Percentiles rank a stretch among this genome's conserved stretches.
phyloP scores from a whole-genome alignment of 192 early-diverging fungal species.

The Backusella parvicylindrica region DNA sequence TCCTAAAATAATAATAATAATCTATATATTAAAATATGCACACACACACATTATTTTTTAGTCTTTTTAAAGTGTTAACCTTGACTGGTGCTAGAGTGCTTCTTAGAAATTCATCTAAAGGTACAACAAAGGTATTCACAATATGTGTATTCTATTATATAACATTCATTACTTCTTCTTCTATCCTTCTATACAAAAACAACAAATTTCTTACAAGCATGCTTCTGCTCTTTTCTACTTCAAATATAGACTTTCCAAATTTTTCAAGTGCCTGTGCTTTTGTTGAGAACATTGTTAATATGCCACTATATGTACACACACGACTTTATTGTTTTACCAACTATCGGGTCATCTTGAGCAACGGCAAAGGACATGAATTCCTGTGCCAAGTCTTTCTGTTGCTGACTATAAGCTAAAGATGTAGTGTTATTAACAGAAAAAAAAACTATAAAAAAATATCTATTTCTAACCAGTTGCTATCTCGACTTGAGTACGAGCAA shows the following conservation, averaged over 20 bases:
- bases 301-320: background rate
- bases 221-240: conserved; percentile 49
- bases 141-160: conserved; percentile 57
- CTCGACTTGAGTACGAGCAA: conserved; percentile 50
- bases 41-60: background rate
- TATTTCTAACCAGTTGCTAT: conserved; percentile 44
- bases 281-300: background rate
- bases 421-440: background rate
- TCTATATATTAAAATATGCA: background rate
- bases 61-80: conserved; percentile 30
- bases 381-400: conserved; percentile 49
- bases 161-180: background rate
- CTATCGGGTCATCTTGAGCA: conserved; percentile 48
- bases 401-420: conserved; percentile 43
- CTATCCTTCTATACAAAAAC: background rate
- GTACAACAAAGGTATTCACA: conserved; percentile 64
- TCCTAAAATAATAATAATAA: conserved; percentile 35
- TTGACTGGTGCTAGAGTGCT: conserved; percentile 50
- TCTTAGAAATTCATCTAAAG: conserved; percentile 62
- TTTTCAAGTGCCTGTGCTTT: conserved; percentile 49
- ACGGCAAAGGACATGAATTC: conserved; percentile 50
- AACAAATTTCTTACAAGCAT: conserved; percentile 44
- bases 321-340: conserved; percentile 23
- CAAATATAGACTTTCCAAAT: conserved; percentile 49
- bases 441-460: background rate